Conservation (phyloP, 2,329 filamentous ascomycete genomes). For the Alternaria sp. region DNA sequence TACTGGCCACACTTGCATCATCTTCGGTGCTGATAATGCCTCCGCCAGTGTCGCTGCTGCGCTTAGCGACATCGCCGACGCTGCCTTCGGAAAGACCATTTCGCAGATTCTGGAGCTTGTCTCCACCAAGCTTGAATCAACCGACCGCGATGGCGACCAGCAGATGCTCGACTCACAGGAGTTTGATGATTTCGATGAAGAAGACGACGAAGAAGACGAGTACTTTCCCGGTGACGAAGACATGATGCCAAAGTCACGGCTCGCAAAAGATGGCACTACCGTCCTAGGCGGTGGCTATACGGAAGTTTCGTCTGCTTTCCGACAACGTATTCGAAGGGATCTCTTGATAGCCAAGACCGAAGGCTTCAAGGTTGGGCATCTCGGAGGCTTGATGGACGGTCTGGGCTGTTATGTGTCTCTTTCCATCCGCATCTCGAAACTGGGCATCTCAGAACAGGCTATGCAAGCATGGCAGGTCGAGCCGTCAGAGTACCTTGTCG, state of each 20-base stretch:
- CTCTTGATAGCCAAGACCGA: conserved; percentile 67
- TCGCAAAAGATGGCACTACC: conserved; percentile 10
- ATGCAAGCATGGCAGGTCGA: conserved; percentile 79
- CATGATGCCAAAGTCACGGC: conserved; percentile 42
- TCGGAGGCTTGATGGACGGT: conserved; percentile 61
- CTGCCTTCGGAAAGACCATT: conserved; percentile 56
- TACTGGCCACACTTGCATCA: conserved; percentile 63
- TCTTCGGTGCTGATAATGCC: conserved; percentile 62
- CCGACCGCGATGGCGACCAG: conserved; percentile 54
- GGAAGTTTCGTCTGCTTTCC: conserved; percentile 38
- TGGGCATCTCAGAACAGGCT: conserved; percentile 77
- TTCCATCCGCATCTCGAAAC: conserved; percentile 72
- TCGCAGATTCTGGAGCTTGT: conserved; percentile 60
- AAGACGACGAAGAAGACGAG: conserved; percentile 47
- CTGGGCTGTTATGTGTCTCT: conserved; percentile 67
- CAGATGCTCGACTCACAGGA: conserved; percentile 54
- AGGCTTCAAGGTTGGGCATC: conserved; percentile 74
- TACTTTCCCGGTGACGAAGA: conserved; percentile 54
- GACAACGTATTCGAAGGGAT: conserved; percentile 64
- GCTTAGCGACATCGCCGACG: conserved; percentile 58
- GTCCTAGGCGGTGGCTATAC: conserved; percentile 19
- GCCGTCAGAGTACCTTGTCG: conserved; percentile 72
- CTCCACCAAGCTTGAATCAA: conserved; percentile 47
- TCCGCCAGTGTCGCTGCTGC: conserved; percentile 54
- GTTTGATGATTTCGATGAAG: conserved; percentile 42